Conservation (phyloP, 306 rosid genomes). For the Prosopis cineraria region DNA sequence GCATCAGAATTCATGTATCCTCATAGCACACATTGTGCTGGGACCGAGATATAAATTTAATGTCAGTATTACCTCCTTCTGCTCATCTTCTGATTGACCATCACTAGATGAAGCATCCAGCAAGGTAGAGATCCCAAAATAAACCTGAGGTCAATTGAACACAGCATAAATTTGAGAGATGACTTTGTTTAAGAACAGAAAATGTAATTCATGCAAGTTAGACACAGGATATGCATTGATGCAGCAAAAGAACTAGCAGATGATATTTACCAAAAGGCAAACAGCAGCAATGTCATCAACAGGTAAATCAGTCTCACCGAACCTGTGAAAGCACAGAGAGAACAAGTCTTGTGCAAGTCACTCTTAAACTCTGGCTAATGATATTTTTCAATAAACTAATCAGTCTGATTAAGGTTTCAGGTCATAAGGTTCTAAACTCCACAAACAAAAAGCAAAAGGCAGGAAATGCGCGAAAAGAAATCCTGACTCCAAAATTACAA, state of each 20-base stretch:
- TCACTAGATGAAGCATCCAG: constrained; percentile 83
- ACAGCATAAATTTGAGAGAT: constrained; percentile 3
- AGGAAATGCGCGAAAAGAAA: background rate
- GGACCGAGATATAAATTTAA: constrained; percentile 12
- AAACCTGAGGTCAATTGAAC: constrained; percentile 58
- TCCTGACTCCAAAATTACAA: background rate
- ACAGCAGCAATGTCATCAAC: constrained; percentile 94
- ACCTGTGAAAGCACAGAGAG: constrained; percentile 58
- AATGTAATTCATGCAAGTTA: constrained; percentile 21
- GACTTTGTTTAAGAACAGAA: constrained; percentile 27
- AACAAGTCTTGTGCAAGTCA: constrained; percentile 23
- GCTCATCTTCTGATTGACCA: constrained; percentile 83
- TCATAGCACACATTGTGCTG: constrained; percentile 7
- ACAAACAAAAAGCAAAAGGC: background rate
- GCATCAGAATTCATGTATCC: constrained; percentile 8
- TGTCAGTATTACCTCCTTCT: constrained; percentile 76
- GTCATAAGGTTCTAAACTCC: constrained; percentile 24
- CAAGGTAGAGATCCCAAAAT: constrained; percentile 95
- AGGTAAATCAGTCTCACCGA: constrained; percentile 90
- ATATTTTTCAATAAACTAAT: constrained; percentile 1
- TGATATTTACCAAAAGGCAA: constrained; percentile 71
- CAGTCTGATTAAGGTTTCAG: constrained; percentile 22
- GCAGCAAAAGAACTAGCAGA: constrained; percentile 26
- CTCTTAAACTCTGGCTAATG: constrained; percentile 2
- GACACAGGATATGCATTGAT: constrained; percentile 6